Evolutionary conservation across 2,329 filamentous ascomycete species (phyloP), one percentile per base, ranked within the genome.

Genomic region (Lachnellula cervina): DNA sequence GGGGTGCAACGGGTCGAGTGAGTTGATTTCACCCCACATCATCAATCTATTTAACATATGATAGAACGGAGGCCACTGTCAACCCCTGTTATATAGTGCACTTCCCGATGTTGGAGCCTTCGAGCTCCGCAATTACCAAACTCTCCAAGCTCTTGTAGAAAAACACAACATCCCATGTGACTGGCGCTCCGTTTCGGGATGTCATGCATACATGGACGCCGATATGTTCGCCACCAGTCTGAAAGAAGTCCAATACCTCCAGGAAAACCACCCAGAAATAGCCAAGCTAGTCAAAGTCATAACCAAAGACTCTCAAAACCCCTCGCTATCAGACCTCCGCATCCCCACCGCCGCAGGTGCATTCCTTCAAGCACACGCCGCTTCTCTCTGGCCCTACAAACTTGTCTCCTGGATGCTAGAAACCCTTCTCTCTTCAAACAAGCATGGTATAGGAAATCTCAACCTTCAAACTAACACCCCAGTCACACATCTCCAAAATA

Each of bases 371-470:
- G 74, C 75, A 42, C 74, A 81, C 43, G 88, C 89, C 0, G 88
- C 84, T 0, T 83, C 83, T 62, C 69, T 90, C 46, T 92, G 88
- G 88, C 90, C 90, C 0, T 96, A 95, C 71, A 95, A 94, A 72
- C 80, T 95, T 17, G 84, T 96, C 2, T 76, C 83, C 1, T 87
- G 84, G 71, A 77, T 92, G 0, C 73, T 96, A 0, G 82, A 89
- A 56, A 50, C 59, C 9, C 53, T 70, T 0, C 42, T 70, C 3
- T 49, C 40, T 0, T 51, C 25, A 2, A 62, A 61, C 6, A 42
- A 42, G 14, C 16, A 42, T 17, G 38, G 1, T 7, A 16, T 6
- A 42, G 35, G 32, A 1, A 71, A 68, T 2, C 69, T 66, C 9
- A 91, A 91, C 65, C 75, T 93, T 25, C 88, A 92, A 71, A 91